Evolutionary conservation across 208 protist genomes (phyloP), one percentile per base, ranked within the genome.

Genomic region (Porcisia hertigi): DNA sequence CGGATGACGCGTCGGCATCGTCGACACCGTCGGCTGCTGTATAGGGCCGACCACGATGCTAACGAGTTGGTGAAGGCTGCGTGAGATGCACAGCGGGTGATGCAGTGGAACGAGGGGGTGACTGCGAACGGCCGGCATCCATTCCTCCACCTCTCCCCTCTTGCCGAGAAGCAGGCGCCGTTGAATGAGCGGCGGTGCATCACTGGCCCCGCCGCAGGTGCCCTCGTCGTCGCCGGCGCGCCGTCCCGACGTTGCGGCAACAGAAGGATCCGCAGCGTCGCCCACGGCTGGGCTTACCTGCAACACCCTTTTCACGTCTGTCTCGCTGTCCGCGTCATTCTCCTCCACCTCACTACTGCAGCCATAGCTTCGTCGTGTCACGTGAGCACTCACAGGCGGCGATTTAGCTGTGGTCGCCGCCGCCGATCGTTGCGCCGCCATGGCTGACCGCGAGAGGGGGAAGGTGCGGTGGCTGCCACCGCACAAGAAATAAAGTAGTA

Each of bases 11-110:
- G 83, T 84, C 18, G 90, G 88, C 70, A 94, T 80, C 43, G 80
- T 85, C 41, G 85, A 80, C 36, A 94, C 83, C 23, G 88, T 94
- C 9, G 90, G 88, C 81, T 90, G 90, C 75, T 93, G 87, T 74
- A 97, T 93, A 18, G 89, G 90, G 16, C 92, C 92, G 18, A 97
- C 82, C 72, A 97, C 86, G 71, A 85, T 88, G 67, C 88, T 75
- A 16, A 95, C 89, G 14, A 97, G 86, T 34, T 71, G 81, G 75
- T 97, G 90, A 23, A 97, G 80, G 43, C 83, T 90, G 57, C 84
- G 77, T 23, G 86, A 93, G 80, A 83, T 83, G 64, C 75, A 77
- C 36, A 94, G 78, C 23, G 85, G 79, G 77, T 90, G 86, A 57
- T 73, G 55, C 8, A 62, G 71, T 6, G 86, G 81, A 47, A 97